A percentile compares a stretch with the other conserved stretches of the same genome.
These are phyloP conservation scores for Angophora floribunda DNA, from an alignment of 345 rosid genomes.

Conservation along the genomic window DNA sequence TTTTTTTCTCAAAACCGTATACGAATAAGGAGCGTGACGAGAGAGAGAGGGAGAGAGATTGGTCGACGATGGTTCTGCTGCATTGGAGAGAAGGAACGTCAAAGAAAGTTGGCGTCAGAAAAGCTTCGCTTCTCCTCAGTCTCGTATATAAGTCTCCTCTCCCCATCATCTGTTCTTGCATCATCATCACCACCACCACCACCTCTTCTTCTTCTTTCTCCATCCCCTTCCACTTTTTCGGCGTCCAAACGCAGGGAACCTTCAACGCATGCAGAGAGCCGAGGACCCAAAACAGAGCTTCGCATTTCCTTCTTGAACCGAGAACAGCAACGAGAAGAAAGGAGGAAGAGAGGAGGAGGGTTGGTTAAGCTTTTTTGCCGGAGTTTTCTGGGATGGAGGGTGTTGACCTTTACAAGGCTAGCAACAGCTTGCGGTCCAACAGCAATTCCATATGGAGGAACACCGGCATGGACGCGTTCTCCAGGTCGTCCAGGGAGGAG, in stretches of 20 bases:
- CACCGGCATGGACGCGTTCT: slow-evolving; percentile 29
- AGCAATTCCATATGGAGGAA: slow-evolving; percentile 22
- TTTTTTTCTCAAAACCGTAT: background rate
- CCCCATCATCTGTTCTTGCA: background rate
- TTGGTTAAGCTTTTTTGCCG: background rate
- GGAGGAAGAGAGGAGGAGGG: background rate
- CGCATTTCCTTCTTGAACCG: background rate
- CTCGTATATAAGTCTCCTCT: background rate
- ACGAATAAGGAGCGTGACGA: background rate
- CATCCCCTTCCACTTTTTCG: background rate
- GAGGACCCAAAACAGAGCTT: background rate
- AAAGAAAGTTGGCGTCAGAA: background rate
- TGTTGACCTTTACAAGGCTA: slow-evolving; percentile 21
- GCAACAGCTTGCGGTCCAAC: slow-evolving; percentile 14
- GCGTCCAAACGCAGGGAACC: background rate
- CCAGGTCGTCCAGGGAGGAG: slow-evolving; percentile 48
- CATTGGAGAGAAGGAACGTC: background rate
- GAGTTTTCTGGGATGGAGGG: background rate
- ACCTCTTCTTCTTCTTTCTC: background rate
- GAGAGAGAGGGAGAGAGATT: background rate
- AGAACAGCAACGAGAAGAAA: background rate
- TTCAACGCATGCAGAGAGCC: background rate
- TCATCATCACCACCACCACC: background rate
- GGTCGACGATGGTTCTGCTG: background rate
- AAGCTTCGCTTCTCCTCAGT: background rate